phyloP scores from a whole-genome alignment of 768 basidiomycete genomes.

The Rubroboletus pulcherrimus region DNA sequence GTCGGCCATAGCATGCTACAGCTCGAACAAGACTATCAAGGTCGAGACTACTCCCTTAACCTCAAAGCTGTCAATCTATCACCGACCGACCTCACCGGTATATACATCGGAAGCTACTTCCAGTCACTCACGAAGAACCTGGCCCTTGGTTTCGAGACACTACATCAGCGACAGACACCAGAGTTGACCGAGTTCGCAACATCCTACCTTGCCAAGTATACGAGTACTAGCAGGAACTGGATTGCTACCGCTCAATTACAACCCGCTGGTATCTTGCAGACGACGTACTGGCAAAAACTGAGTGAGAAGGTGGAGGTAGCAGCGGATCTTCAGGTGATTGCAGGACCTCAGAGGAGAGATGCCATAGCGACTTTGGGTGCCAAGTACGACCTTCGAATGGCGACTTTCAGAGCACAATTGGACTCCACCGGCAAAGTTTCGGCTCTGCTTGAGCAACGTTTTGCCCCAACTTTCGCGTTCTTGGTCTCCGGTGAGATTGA shows the following conservation, averaged over 20 bases:
- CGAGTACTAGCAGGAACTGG: slow-evolving; percentile 70
- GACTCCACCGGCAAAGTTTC: slow-evolving; percentile 96
- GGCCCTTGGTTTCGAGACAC: slow-evolving; percentile 80
- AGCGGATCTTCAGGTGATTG: slow-evolving; percentile 83
- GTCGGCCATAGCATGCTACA: slow-evolving; percentile 88
- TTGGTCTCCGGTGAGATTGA: slow-evolving; percentile 95
- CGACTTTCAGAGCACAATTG: slow-evolving; percentile 91
- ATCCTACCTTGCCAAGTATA: slow-evolving; percentile 81
- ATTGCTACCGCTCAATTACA: slow-evolving; percentile 92
- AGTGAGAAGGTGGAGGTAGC: slow-evolving; percentile 97
- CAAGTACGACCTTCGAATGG: slow-evolving; percentile 92
- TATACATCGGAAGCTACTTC: slow-evolving; percentile 87
- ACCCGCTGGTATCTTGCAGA: slow-evolving; percentile 75
- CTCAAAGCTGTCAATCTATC: slow-evolving; percentile 89
- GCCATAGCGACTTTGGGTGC: slow-evolving; percentile 92
- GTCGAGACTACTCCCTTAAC: slow-evolving; percentile 82
- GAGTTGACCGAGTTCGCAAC: slow-evolving; percentile 65
- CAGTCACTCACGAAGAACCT: slow-evolving; percentile 91
- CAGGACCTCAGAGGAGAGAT: slow-evolving; percentile 76
- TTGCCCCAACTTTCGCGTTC: slow-evolving; percentile 94
- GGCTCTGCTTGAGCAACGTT: slow-evolving; percentile 91
- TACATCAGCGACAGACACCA: slow-evolving; percentile 77
- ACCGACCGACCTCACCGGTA: slow-evolving; percentile 81
- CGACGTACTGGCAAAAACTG: slow-evolving; percentile 96
- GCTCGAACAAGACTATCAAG: slow-evolving; percentile 90